Evolutionary conservation across 2,329 filamentous ascomycete species (phyloP), one percentile per base, ranked within the genome.

Genomic region (Chrysosporium keratinophilum): DNA sequence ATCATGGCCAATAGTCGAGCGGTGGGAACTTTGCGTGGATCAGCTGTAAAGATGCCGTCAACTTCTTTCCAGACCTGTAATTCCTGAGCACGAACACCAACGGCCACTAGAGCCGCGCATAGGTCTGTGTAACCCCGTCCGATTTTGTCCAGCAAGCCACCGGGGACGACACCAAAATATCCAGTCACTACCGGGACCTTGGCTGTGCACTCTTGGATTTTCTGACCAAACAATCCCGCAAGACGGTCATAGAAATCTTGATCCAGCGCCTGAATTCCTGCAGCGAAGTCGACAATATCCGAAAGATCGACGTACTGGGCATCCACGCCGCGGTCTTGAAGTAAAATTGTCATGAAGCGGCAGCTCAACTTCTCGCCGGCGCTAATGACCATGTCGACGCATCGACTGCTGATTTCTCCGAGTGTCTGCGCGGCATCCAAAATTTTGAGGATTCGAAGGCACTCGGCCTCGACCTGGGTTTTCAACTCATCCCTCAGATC

Each of bases 21-120:
- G 0, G 91, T 97, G 2, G 91, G 90, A 39, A 94, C 88, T 70
- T 93, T 94, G 62, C 85, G 81, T 2, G 88, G 88, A 65, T 96
- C 91, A 4, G 83, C 83, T 1, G 83, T 86, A 71, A 95, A 93
- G 66, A 97, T 94, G 56, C 89, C 90, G 69, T 98, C 93, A 5
- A 98, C 93, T 68, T 98, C 93, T 74, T 98, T 98, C 93, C 93
- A 97, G 59, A 98, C 87, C 70, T 98, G 93, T 50, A 98, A 78
- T 69, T 98, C 93, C 52, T 84, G 76, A 0, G 93, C 93, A 62
- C 81, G 77, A n/a, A 94, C 75, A 3, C 89, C 91, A 9, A 98
- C 91, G 1, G 93, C 89, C 50, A 90, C 84, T 14, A 98, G 76
- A 5, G 93, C 90, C 11, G 93, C 91, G 68, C 93, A 97, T 45